Percentiles rank a stretch among this genome's conserved stretches.
Conservation (phyloP, 2,329 filamentous ascomycete species). For the Colletotrichum graminicola region DNA sequence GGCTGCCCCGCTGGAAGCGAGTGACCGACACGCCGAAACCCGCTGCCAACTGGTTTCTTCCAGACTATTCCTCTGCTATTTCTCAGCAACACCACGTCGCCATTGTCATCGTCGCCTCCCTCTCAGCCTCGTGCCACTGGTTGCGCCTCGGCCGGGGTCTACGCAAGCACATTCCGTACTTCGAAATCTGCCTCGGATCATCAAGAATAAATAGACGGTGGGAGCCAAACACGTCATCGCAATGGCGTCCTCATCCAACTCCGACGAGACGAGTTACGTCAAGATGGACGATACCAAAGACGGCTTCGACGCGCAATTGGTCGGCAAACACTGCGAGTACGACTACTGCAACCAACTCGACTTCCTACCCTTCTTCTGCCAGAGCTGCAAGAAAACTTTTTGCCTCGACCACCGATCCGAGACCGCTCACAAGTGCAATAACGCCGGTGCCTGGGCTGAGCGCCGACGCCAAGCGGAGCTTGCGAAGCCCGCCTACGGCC, state of each 20-base stretch:
- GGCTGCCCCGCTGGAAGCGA: constrained; percentile 31
- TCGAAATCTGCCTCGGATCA: background rate
- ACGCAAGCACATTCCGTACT: background rate
- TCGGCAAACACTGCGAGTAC: constrained; percentile 92
- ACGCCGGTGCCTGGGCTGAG: constrained; percentile 72
- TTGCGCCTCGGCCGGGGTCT: constrained; percentile 15
- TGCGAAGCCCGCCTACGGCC: constrained; percentile 65
- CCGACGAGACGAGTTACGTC: constrained; percentile 70
- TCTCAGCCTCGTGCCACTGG: constrained; percentile 24
- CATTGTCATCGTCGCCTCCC: constrained; percentile 2
- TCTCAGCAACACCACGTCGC: constrained; percentile 30
- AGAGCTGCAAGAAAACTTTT: constrained; percentile 86
- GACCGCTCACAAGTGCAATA: constrained; percentile 77
- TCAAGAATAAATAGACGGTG: constrained; percentile 23
- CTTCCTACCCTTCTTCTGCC: constrained; percentile 94
- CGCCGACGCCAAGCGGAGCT: constrained; percentile 67
- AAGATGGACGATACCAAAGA: constrained; percentile 71
- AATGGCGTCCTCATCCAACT: constrained; percentile 67
- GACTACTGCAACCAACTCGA: constrained; percentile 94
- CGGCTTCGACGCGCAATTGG: constrained; percentile 80
- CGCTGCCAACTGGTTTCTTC: constrained; percentile 37
- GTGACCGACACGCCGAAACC: constrained; percentile 26
- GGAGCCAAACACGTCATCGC: constrained; percentile 34
- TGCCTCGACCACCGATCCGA: constrained; percentile 96
- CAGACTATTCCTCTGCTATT: constrained; percentile 39